Evolutionary conservation across 169 alveolate genomes (phyloP), one percentile per base, ranked within the genome.

Genomic region (Plasmodium yoelii): DNA sequence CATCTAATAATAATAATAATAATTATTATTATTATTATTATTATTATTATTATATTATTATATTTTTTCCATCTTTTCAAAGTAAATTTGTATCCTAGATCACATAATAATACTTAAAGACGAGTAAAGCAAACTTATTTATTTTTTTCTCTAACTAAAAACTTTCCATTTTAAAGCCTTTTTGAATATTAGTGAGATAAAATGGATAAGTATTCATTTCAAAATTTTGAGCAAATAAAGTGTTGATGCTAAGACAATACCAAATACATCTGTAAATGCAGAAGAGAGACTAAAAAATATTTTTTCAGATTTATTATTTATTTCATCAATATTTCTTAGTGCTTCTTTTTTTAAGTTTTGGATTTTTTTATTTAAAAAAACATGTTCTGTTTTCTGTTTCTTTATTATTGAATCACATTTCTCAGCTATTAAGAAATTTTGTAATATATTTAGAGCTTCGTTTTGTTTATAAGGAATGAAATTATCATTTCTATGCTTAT

Each of bases 211-310:
- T 9, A 9, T 42, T 67, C 65, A 80, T 47, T 70, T 80, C 47
- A 80, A 15, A 68, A 67, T 53, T 56, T 67, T 80, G 10, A 80
- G 18, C 39, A 80, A 71, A 57, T 34, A 26, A 34, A 60, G 13
- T 18, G 84, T 28, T 34, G 90, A 34, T 18, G 90, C 90, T 26
- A 80, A 53, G 12, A 80, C 46, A 44, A 80, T 80, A 34, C 90
- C 82, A 56, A 42, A 80, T 55, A 67, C 56, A 70, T 80, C 90
- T 2, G 90, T 80, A 80, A 80, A 80, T 7, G 90, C 53, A 67
- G 90, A 80, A 67, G 90, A 67, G n/a, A 80, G 56, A 39, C 84
- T 64, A 80, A 80, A 80, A 80, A 80, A 80, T 68, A 67, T 65
- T 80, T 80, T 80, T 24, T 80, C 49, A 22, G 84, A 80, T 18